Evolutionary conservation across 306 rosid genomes (phyloP).

Genomic region (Malus sieversii): DNA sequence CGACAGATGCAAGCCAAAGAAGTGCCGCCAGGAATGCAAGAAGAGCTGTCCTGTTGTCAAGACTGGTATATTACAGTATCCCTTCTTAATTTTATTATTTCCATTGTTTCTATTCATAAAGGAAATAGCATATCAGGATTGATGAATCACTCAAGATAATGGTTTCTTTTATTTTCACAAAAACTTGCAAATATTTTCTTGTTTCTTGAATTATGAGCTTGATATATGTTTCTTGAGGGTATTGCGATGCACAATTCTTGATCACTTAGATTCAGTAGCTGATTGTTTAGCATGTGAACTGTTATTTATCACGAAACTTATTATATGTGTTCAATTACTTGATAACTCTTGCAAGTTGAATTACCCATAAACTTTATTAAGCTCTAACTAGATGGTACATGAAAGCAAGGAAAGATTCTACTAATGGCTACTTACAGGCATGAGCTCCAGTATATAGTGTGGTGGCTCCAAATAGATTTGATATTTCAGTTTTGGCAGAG

Average conservation of each 20-base stretch:
- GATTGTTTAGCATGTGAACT: not conserved
- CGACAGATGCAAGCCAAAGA: slow-evolving; percentile 84
- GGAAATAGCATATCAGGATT: not conserved
- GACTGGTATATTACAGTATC: slow-evolving; percentile 38
- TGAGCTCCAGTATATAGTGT: not conserved
- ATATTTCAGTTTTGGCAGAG: not conserved
- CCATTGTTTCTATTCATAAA: not conserved
- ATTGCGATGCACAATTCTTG: not conserved
- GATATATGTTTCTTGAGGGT: not conserved
- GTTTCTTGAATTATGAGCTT: not conserved
- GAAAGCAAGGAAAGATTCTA: not conserved
- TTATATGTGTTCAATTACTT: not conserved
- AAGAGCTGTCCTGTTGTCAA: slow-evolving; percentile 92
- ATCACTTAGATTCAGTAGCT: not conserved
- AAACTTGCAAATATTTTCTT: not conserved
- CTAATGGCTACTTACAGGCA: not conserved
- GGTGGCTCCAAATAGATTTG: not conserved
- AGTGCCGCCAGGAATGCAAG: slow-evolving; percentile 89
- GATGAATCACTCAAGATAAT: not conserved
- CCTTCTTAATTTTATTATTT: not conserved
- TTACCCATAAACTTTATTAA: not conserved
- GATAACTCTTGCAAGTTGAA: not conserved
- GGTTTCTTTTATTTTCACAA: not conserved
- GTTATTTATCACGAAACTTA: not conserved
- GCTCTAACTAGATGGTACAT: not conserved